phyloP scores from a whole-genome alignment of 1,284 basidiomycete species.

The Uromyces viciae-fabae region DNA sequence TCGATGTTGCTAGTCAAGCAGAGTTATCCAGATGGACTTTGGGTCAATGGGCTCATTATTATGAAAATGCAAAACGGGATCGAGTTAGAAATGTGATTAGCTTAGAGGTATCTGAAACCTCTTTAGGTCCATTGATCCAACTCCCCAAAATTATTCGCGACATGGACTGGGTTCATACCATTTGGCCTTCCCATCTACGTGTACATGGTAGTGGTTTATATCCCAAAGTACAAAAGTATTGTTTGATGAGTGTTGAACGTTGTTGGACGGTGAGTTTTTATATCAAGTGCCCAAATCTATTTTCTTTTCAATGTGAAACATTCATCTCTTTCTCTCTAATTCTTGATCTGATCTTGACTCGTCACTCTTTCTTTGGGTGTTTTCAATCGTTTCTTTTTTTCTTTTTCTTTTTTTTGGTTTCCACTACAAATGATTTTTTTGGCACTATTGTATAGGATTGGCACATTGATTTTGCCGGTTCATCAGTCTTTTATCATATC shows the following conservation, averaged over 20 bases:
- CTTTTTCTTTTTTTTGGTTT: conserved; percentile 6
- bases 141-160: conserved; percentile 69
- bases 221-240: conserved; percentile 94
- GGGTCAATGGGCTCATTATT: conserved; percentile 84
- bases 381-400: background rate
- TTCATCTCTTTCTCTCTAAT: background rate
- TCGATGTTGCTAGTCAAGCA: conserved; percentile 55
- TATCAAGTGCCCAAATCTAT: background rate
- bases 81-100: conserved; percentile 88
- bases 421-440: too few species aligned
- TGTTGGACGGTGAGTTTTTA: conserved; percentile 76
- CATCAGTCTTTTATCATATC: conserved; percentile 75
- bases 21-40: conserved; percentile 67
- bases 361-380: background rate
- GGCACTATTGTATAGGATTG: conserved; percentile 66
- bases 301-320: background rate
- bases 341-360: background rate
- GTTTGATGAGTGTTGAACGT: conserved; percentile 78
- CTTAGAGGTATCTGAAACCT: conserved; percentile 74
- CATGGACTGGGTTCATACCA: conserved; percentile 93
- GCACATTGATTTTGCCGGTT: conserved; percentile 94
- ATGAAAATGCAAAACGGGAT: conserved; percentile 65
- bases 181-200: conserved; percentile 66
- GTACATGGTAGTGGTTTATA: conserved; percentile 58
- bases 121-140: conserved; percentile 69